These are phyloP conservation scores for Hondaea fermentalgiana DNA, from an alignment of 108 stramenopile genomes.

Conservation along the genomic window DNA sequence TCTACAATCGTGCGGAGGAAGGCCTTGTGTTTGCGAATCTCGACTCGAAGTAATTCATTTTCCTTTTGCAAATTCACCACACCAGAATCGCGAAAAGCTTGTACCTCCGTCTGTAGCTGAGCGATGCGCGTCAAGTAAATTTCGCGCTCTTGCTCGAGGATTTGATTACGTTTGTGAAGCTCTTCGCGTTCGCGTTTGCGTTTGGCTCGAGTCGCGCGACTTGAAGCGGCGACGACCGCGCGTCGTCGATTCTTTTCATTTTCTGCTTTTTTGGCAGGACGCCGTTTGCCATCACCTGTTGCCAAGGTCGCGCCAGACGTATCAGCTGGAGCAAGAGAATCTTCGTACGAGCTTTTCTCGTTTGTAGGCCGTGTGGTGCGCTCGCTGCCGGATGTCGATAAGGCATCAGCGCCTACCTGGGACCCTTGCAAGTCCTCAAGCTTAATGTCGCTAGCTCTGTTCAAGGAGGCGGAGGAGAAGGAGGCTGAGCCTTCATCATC, in stretches of 20 bases:
- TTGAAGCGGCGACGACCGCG: neutral
- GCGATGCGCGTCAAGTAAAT: neutral
- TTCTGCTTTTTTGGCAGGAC: neutral
- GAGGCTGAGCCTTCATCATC: too few species aligned
- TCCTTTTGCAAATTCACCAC: neutral
- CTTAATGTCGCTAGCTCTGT: too few species aligned
- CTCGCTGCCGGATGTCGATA: too few species aligned
- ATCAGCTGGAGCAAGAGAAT: neutral
- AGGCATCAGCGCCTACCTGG: too few species aligned
- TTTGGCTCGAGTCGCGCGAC: neutral
- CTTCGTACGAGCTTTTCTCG: neutral
- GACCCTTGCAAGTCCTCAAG: too few species aligned
- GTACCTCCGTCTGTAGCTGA: neutral
- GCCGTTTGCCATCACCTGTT: neutral
- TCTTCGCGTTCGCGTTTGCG: constrained; percentile 4
- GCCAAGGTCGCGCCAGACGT: neutral
- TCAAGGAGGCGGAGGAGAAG: too few species aligned
- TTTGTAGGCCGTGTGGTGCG: neutral
- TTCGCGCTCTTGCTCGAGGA: neutral
- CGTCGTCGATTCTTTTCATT: neutral
- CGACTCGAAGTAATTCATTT: neutral
- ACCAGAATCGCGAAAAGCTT: neutral
- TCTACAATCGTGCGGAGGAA: neutral
- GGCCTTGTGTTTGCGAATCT: constrained; percentile 7
- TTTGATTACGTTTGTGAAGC: neutral